Evolutionary conservation across 75 land plant genomes (phyloP), one percentile per base, ranked within the genome.

Genomic region (Cupressus sempervirens): DNA sequence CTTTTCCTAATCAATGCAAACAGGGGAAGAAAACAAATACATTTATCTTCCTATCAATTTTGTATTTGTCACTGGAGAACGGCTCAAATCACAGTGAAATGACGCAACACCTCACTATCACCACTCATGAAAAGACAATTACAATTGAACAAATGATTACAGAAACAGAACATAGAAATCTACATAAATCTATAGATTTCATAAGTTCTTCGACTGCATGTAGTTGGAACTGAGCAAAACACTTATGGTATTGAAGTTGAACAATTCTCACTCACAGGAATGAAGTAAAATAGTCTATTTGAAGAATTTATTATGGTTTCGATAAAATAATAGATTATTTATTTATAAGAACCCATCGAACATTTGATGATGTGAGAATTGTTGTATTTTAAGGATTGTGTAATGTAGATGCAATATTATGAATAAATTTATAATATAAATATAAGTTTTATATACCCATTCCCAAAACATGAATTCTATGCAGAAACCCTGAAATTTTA

Each of bases 1-100:
- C 83, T 82, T 91, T 54, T 88, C 91, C 81, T 79, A 77, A 23
- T 43, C 52, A 79, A 4, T 79, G 30, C 32, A n/a, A 79, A 79
- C 1, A 77, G 23, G 53, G 15, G 0, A 8, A 76, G 18, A 38
- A 20, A 76, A 20, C 8, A 76, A 5, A 20, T 76, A 13, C 13
- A 12, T 8, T 76, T 40, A 76, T 36, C 18, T 40, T 65, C 29
- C 3, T 65, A 65, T 62, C 67, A 20, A 38, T 2, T 38, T 38
- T 38, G 40, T 38, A 1, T 38, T 2, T 38, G 40, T 38, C 40
- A 38, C 2, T 38, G 40, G n/a, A 62, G 4, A 18, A 62, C 20
- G 4, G n/a, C n/a, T 7, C 23, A 4, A 23, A 62, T 12, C 4
- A 38, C 45, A 43, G 4, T 43, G 45, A 43, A 43, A 43, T 43